Percentiles rank a stretch among this genome's conserved stretches.
Evolutionary conservation across 441 rosid species (phyloP).

Genomic region (Lepidium campestre): DNA sequence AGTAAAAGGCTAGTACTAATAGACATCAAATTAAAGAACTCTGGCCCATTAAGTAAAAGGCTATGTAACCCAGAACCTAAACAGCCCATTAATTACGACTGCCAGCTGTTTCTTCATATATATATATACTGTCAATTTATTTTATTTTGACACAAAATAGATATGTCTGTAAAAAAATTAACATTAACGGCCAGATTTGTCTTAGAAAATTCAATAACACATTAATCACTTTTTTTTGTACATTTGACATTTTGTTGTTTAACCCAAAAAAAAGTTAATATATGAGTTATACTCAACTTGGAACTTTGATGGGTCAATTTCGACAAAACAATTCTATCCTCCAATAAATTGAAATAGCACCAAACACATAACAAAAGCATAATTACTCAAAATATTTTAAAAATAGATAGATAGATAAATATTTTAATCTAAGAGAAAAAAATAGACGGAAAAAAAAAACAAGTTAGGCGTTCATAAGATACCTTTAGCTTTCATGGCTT

Average conservation of each 20-base stretch:
- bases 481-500: not conserved
- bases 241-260: too few species aligned
- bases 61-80: not conserved
- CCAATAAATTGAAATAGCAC: conserved; percentile 8
- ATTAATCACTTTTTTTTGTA: too few species aligned
- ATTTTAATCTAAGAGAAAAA: not conserved
- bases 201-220: too few species aligned
- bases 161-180: too few species aligned
- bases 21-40: not conserved
- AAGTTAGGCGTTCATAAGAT: not conserved
- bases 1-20: too few species aligned
- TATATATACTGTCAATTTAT: not conserved
- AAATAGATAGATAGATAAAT: not conserved
- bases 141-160: not conserved
- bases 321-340: conserved; percentile 2
- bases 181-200: not conserved
- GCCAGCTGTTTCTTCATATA: not conserved
- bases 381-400: too few species aligned
- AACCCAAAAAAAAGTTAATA: too few species aligned
- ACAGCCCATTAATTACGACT: not conserved
- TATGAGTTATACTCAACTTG: too few species aligned
- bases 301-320: conserved; percentile 10
- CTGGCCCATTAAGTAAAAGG: not conserved
- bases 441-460: too few species aligned
- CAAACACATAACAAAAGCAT: too few species aligned